Base-by-base conservation (phyloP, 78 protist genomes). In the Neovahlkampfia damariscottae region DNA sequence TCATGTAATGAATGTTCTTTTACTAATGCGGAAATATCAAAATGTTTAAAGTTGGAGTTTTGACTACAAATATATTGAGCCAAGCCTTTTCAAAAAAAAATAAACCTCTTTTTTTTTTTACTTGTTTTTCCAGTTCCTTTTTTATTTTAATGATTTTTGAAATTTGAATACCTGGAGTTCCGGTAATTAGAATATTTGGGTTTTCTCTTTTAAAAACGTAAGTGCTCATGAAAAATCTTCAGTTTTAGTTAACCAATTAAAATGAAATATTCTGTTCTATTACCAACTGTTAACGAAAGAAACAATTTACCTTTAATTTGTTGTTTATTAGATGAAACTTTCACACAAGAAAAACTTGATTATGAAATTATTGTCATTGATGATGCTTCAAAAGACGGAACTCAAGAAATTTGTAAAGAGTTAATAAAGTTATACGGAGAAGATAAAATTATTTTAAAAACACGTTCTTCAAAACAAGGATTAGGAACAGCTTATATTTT, bases 221-320 rank as follows among this genome's bases (percentile, higher is more conserved):
- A n/a, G n/a, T n/a, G n/a, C n/a, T n/a, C n/a, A n/a, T n/a, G n/a
- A n/a, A n/a, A n/a, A n/a, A n/a, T n/a, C n/a, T n/a, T n/a, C n/a
- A n/a, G n/a, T n/a, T n/a, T n/a, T n/a, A n/a, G n/a, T n/a, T n/a
- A n/a, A n/a, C n/a, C n/a, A n/a, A n/a, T n/a, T n/a, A n/a, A n/a
- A n/a, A n/a, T n/a, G n/a, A 83, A 87, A 68, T 92, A 92, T 75
- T 77, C 87, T 10, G 76, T 93, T 5, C 76, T 93, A 8, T 74
- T 90, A 6, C 96, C 96, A 41, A 93, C 96, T 2, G 90, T 90
- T 83, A 90, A 90, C 41, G 96, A 93, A 76, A 70, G 84, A 2
- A 91, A 93, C 67, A 93, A 93, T 41, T 81, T 93, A 1, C 96
- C 96, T n/a, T 72, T 93, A 67, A 81, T 90, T 9, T 59, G 71